Evolutionary conservation across 345 rosid species (phyloP), one percentile per base, ranked within the genome.

Genomic region (Hibiscus mutabilis): DNA sequence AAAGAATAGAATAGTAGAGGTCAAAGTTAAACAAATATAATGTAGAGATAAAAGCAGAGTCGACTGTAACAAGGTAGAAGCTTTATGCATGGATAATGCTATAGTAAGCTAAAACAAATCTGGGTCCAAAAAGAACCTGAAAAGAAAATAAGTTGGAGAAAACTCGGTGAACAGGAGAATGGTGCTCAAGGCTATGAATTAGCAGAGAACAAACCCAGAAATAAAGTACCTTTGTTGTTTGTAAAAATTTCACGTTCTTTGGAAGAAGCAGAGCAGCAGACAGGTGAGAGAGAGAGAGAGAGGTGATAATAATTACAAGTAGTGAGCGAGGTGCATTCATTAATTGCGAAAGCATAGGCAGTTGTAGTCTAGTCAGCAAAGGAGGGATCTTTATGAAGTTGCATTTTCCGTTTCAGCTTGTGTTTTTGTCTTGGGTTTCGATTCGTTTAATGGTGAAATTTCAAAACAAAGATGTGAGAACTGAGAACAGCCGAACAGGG

Each of bases 311-410:
- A 55, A 52, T n/a, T n/a, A 18, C 52, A 4, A 14, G 52, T 47
- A 2, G 70, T 44, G 55, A 65, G 24, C 64, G 77, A 66, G 82
- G 77, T 79, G 78, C 79, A 71, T 79, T 76, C 82, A 84, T 83
- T 79, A 33, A 81, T 70, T 78, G 77, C 77, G 46, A 76, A 72
- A 69, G 73, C 64, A 51, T 31, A 63, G 74, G 14, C 15, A 56
- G 56, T 51, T 51, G 51, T 2, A 13, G 15, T 4, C 6, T 3
- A n/a, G 65, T 31, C 6, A 51, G 29, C 53, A 16, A 63, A 11
- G 24, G 24, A 52, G 56, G n/a, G 66, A 40, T 57, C 12, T 15
- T 31, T 70, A 22, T 24, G 10, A 18, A 35, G 5, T 33, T 25
- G 4, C 37, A 13, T 8, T 47, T 49, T 46, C 37, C 22, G 25